phyloP scores from a whole-genome alignment of 371 early-diverging fungal species.

The Entomophthora muscae region DNA sequence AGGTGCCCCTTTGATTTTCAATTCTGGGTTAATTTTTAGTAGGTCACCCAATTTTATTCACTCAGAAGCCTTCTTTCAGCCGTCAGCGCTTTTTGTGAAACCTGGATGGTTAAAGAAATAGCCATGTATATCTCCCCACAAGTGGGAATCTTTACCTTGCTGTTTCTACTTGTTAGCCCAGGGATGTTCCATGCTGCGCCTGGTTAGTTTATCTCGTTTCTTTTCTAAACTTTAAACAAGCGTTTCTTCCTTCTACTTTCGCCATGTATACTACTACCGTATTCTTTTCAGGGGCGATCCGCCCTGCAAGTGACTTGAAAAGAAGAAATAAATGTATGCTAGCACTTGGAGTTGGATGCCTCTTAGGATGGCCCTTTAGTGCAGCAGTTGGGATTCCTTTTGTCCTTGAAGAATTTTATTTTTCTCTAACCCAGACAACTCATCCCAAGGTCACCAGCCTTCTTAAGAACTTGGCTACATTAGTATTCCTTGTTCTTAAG shows the following conservation, averaged over 20 bases:
- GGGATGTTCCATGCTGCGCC: slow-evolving; percentile 74
- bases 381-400: slow-evolving; percentile 60
- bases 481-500: slow-evolving; percentile 13
- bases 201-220: slow-evolving; percentile 20
- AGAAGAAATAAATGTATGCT: slow-evolving; percentile 16
- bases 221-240: slow-evolving; percentile 17
- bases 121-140: slow-evolving; percentile 37
- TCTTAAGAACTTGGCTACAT: background rate
- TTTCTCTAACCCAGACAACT: slow-evolving; percentile 10
- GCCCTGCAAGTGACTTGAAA: background rate
- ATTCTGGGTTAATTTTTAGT: slow-evolving; percentile 6
- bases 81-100: slow-evolving; percentile 48
- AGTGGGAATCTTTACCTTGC: slow-evolving; percentile 44
- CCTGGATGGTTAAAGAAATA: slow-evolving; percentile 44
- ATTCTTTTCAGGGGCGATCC: background rate
- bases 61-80: slow-evolving; percentile 42
- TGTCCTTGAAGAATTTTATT: slow-evolving; percentile 46
- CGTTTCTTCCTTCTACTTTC: slow-evolving; percentile 79
- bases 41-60: slow-evolving; percentile 58
- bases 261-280: slow-evolving; percentile 72
- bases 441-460: background rate
- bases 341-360: slow-evolving; percentile 45
- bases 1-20: too few species aligned
- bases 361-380: slow-evolving; percentile 83
- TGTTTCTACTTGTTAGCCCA: slow-evolving; percentile 44